Evolutionary conservation across 495 filamentous ascomycete genomes (phyloP), one percentile per base, ranked within the genome.

Genomic region (Apodospora peruviana): DNA sequence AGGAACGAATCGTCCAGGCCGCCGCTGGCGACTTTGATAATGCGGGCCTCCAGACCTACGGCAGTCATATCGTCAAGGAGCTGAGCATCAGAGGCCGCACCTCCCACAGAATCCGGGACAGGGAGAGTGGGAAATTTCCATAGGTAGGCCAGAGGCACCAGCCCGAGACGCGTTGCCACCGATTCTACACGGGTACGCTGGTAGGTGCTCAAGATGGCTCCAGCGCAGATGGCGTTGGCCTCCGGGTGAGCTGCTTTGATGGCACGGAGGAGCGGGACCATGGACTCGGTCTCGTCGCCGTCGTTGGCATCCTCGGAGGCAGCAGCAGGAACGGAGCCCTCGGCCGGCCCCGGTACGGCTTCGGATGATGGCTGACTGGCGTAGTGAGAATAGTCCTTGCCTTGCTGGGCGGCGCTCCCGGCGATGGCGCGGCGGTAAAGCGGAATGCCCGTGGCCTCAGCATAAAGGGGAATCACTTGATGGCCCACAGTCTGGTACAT

Each of bases 401-500:
- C 70, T 11, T 75, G 74, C 57, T 90, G 80, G 18, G 85, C 72
- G 0, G 86, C 85, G 2, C 61, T 67, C 34, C 89, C 91, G 2
- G 54, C 56, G 60, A 97, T 96, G 18, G 77, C 68, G 40, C 76
- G 78, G 12, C 91, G 82, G 63, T 90, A 95, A 1, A 96, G 73
- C 9, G 91, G 91, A 24, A 96, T 69, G 2, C 73, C 76, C 3
- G 96, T 81, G 2, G 87, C 88, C 24, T 77, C 56, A 50, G 83
- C 80, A 64, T 96, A 97, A 17, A 95, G 77, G 5, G 91, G 93
- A 41, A 96, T 85, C 17, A 96, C 68, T 44, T 75, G 74, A 69
- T 96, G 91, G 34, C 93, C 93, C 43, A 94, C 87, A 1, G 94
- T 97, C 72, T 98, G 93, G 76, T 96, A 98, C 93, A 98, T 97